Conservation (phyloP, 208 protist species). For the Jaenimonas drosophilae region DNA sequence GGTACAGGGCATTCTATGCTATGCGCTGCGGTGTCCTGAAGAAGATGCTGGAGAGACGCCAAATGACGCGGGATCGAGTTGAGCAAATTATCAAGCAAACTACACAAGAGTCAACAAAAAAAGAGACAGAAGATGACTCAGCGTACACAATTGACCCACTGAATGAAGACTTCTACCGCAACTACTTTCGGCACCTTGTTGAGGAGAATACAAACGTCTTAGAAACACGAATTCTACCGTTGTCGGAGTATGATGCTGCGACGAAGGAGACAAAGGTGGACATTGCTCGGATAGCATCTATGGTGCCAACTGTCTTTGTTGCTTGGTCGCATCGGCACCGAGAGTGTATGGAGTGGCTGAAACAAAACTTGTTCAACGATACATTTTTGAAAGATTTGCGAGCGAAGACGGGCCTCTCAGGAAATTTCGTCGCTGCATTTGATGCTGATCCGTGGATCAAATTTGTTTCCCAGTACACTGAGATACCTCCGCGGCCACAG, state of each 20-base stretch:
- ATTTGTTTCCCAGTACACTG: slow-evolving; percentile 35
- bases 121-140: neutral
- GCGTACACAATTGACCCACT: neutral
- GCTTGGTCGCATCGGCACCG: slow-evolving; percentile 57
- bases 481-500: slow-evolving; percentile 11
- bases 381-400: slow-evolving; percentile 13
- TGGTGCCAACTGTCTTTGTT: slow-evolving; percentile 62
- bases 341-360: slow-evolving; percentile 49
- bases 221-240: slow-evolving; percentile 12
- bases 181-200: slow-evolving; percentile 19
- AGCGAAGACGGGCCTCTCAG: slow-evolving; percentile 10
- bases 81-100: slow-evolving; percentile 32
- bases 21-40: slow-evolving; percentile 63
- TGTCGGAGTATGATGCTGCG: slow-evolving; percentile 35
- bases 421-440: slow-evolving; percentile 12
- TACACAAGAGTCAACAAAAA: neutral
- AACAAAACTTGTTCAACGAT: slow-evolving; percentile 49
- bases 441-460: slow-evolving; percentile 62
- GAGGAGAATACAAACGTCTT: slow-evolving; percentile 13
- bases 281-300: slow-evolving; percentile 35
- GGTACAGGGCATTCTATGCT: slow-evolving; percentile 50
- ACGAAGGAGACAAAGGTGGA: slow-evolving; percentile 42
- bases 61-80: slow-evolving; percentile 44
- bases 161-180: slow-evolving; percentile 13
- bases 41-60: slow-evolving; percentile 38